Base-by-base conservation (phyloP, 2,329 filamentous ascomycete genomes). In the Aspergillus bombycis region DNA sequence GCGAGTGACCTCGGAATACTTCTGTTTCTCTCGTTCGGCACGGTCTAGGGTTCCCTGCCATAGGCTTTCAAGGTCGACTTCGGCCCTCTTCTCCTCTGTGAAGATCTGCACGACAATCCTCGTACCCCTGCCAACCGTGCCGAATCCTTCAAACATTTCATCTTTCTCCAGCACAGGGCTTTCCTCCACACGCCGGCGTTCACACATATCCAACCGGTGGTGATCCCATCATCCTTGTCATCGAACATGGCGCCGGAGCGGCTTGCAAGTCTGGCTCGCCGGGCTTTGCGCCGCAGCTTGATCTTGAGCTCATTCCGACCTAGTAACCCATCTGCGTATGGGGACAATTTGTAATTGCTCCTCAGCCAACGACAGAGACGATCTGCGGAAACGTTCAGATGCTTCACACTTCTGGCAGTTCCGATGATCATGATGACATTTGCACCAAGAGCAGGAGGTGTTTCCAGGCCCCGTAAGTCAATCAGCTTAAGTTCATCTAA, bases 151-250 rank as follows among this genome's bases (percentile, higher is more conserved):
- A 62, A 94, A 88, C 6, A 66, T 71, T 19, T 67, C 66, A 19
- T 73, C 70, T 11, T 68, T 62, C 46, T 74, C 72, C 38, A 78
- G 70, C 5, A 76, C 70, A 46, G 69, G 65, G 3, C 68, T 81
- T 26, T 86, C 85, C 50, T 90, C 86, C 1, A 93, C 84, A 19
- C 86, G 5, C 92, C 92, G 11, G 95, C 86, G 74, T 97, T 96
- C 65, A 98, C 91, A 78, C 95, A 99, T 23, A 99, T 91, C 95
- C 95, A 99, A 11, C 93, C 94, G 0, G 94, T 97, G 14, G 91
- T 89, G 58, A 97, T 91, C 2, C 94, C 94, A 73, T 97, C 92
- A 70, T 97, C 94, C 12, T 87, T 86, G 7, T 87, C 82, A 45
- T 79, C 76, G 9, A 78, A 68, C 54, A 82, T 80, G 54, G 86